A percentile compares a stretch with the other conserved stretches of the same genome.
phyloP scores from a whole-genome alignment of 768 basidiomycete species.

The Cubamyces lactineus region DNA sequence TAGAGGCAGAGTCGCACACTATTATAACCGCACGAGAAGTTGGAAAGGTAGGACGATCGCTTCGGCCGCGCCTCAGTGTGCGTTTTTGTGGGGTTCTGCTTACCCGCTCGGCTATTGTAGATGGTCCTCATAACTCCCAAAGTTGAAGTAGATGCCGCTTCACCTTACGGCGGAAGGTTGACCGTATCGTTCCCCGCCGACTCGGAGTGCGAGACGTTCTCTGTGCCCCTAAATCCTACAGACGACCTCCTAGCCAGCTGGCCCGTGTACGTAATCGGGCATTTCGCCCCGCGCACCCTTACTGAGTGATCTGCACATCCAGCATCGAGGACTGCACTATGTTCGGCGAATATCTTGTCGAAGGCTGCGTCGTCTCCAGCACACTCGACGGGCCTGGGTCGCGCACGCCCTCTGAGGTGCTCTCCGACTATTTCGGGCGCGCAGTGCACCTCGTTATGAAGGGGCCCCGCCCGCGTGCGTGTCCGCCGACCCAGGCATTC shows the following conservation, averaged over 20 bases:
- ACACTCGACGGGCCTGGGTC: constrained; percentile 36
- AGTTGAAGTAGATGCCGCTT: constrained; percentile 50
- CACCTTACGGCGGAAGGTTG: constrained; percentile 52
- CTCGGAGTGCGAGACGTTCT: constrained; percentile 59
- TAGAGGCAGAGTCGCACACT: constrained; percentile 53
- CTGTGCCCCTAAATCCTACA: constrained; percentile 59
- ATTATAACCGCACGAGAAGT: constrained; percentile 72
- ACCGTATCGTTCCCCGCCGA: constrained; percentile 62
- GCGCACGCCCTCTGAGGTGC: constrained; percentile 52
- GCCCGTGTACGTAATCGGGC: constrained; percentile 50
- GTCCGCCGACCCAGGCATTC: constrained; percentile 54
- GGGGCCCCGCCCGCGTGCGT: constrained; percentile 56
- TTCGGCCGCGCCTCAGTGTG: neutral
- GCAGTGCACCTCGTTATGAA: constrained; percentile 69
- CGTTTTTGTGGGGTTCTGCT: neutral
- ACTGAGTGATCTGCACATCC: too few species aligned
- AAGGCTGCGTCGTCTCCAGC: constrained; percentile 66
- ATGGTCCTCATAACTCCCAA: constrained; percentile 68
- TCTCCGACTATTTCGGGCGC: constrained; percentile 64
- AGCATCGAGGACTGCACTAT: constrained; percentile 60
- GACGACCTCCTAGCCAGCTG: constrained; percentile 52
- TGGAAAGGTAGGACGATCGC: constrained; percentile 48
- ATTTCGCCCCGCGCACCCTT: too few species aligned
- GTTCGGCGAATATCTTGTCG: constrained; percentile 50
- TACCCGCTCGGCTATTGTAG: constrained; percentile 38